Evolutionary conservation across 129 eudicot species (phyloP).

Genomic region (Escallonia rubra): DNA sequence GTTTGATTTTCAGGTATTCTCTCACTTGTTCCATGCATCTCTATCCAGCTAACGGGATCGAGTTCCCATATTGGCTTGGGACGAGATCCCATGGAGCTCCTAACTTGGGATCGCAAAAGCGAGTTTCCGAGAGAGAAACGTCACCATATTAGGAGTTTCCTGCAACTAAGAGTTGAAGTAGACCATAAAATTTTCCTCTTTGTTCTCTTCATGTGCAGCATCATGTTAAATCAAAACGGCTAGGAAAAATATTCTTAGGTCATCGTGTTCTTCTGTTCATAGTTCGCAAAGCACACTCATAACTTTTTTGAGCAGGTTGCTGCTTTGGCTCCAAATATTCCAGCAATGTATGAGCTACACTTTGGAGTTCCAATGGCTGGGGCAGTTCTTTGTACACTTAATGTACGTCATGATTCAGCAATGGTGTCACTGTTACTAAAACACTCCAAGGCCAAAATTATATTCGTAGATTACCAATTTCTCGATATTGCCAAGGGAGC

Average conservation of each 20-base stretch:
- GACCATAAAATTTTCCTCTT: too few relatives aligned
- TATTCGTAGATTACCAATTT: conserved; percentile 42
- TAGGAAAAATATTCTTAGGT: not conserved
- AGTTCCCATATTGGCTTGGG: too few relatives aligned
- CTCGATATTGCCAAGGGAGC: conserved; percentile 32
- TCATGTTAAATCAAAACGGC: too few relatives aligned
- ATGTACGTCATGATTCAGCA: conserved; percentile 37
- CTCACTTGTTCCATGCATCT: too few relatives aligned
- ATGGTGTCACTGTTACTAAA: conserved; percentile 34
- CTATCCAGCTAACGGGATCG: too few relatives aligned
- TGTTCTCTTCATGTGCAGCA: too few relatives aligned
- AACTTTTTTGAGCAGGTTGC: conserved; percentile 28
- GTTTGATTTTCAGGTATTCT: too few relatives aligned
- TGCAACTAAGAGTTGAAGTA: too few relatives aligned
- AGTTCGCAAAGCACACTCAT: not conserved
- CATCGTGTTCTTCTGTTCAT: not conserved
- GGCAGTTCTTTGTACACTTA: conserved; percentile 44
- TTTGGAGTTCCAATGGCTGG: conserved; percentile 62
- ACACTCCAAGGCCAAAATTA: conserved; percentile 35
- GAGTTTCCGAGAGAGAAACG: too few relatives aligned
- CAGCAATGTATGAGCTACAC: conserved; percentile 50
- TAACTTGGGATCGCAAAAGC: too few relatives aligned
- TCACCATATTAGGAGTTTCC: too few relatives aligned
- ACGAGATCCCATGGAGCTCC: too few relatives aligned
- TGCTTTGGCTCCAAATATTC: conserved; percentile 42